Conservation (phyloP, 1,284 basidiomycete species). For the Cryptococcus deneoformans region DNA sequence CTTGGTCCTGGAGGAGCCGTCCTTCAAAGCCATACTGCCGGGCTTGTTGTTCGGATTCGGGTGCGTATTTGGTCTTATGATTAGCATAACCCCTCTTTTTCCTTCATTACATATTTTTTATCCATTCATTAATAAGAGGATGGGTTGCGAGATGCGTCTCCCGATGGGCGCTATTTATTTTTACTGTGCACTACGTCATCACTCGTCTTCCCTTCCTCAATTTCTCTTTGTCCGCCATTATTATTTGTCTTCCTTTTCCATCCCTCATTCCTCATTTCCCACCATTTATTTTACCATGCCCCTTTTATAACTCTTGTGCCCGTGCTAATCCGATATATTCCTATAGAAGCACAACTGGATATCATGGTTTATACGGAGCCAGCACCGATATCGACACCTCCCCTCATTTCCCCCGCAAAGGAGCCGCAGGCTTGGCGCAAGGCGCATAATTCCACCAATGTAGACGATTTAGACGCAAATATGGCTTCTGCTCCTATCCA, state of each 20-base stretch:
- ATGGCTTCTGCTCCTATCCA: slow-evolving; percentile 28
- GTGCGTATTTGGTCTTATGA: too few species aligned
- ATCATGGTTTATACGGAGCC: slow-evolving; percentile 49
- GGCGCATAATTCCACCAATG: slow-evolving; percentile 21
- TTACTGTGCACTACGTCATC: neutral
- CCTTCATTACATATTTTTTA: too few species aligned
- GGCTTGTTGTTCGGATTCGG: too few species aligned
- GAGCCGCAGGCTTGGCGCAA: slow-evolving; percentile 16
- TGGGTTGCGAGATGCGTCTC: too few species aligned
- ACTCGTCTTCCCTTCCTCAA: neutral
- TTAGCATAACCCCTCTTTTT: too few species aligned
- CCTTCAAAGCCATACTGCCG: too few species aligned
- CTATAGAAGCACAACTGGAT: neutral
- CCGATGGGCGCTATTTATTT: too few species aligned
- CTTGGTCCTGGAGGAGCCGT: too few species aligned
- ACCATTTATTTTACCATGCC: neutral
- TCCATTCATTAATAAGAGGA: too few species aligned
- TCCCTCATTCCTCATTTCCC: slow-evolving; percentile 1
- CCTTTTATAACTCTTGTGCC: too few species aligned
- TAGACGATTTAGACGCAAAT: slow-evolving; percentile 23
- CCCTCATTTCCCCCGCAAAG: slow-evolving; percentile 23
- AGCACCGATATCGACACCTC: slow-evolving; percentile 30
- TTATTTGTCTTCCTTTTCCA: slow-evolving; percentile 2
- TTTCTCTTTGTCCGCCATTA: neutral
- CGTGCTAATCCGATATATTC: neutral